Evolutionary conservation across 2,329 filamentous ascomycete species (phyloP).

Genomic region (Talaromyces sp.): DNA sequence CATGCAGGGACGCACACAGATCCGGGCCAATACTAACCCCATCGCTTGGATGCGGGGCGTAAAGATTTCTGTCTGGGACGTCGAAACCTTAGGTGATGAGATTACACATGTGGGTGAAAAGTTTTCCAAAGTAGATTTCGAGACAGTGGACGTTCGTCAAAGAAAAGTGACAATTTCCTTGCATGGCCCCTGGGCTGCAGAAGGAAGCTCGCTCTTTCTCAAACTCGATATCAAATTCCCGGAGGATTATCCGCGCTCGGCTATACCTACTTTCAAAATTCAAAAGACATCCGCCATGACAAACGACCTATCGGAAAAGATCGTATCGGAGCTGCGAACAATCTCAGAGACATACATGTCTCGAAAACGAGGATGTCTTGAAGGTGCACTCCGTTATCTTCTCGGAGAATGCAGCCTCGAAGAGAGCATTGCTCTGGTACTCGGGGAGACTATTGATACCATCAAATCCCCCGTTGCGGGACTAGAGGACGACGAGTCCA

Average conservation of each 20-base stretch:
- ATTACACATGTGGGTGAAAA: constrained; percentile 60
- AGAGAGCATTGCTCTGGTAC: constrained; percentile 52
- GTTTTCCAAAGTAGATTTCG: constrained; percentile 60
- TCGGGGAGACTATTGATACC: constrained; percentile 57
- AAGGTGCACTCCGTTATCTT: constrained; percentile 60
- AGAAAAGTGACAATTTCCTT: constrained; percentile 56
- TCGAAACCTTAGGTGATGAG: constrained; percentile 57
- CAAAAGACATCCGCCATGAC: constrained; percentile 58
- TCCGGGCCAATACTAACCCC: constrained; percentile 53
- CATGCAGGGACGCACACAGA: constrained; percentile 47
- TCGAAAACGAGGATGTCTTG: constrained; percentile 56
- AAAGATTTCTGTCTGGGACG: constrained; percentile 55
- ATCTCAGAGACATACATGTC: constrained; percentile 56
- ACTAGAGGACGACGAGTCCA: constrained; percentile 71
- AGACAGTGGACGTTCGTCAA: constrained; percentile 55
- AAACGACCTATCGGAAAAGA: constrained; percentile 47
- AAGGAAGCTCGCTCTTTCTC: constrained; percentile 53
- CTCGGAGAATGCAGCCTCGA: constrained; percentile 58
- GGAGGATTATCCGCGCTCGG: constrained; percentile 51
- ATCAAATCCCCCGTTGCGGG: constrained; percentile 43
- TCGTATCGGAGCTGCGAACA: constrained; percentile 51
- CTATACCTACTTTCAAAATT: constrained; percentile 52
- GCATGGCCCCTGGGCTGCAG: constrained; percentile 58
- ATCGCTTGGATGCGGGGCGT: constrained; percentile 65
- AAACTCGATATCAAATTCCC: constrained; percentile 60